These are phyloP conservation scores for Ramalina intermedia DNA, from an alignment of 495 filamentous ascomycete genomes.

Conservation along the genomic window DNA sequence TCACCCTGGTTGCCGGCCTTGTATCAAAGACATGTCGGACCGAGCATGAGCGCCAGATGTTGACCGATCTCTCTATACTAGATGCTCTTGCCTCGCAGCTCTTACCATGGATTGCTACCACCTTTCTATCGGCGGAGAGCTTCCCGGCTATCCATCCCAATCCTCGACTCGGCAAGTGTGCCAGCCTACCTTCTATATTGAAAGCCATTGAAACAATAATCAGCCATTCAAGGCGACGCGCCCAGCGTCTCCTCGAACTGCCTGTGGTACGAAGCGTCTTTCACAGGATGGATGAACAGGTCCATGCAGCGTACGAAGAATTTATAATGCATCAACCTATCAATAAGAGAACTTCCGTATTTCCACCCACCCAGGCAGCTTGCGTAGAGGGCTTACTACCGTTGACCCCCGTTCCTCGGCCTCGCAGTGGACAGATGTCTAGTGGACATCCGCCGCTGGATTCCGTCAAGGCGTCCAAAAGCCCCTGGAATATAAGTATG, in stretches of 20 bases:
- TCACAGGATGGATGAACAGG: background rate
- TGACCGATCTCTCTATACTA: slow-evolving; percentile 60
- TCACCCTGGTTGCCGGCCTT: slow-evolving; percentile 50
- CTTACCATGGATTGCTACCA: background rate
- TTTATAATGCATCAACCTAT: background rate
- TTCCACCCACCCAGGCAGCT: background rate
- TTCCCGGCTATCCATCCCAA: background rate
- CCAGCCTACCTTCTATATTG: slow-evolving; percentile 54
- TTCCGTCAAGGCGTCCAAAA: slow-evolving; percentile 25
- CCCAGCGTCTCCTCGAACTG: slow-evolving; percentile 12
- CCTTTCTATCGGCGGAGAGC: background rate
- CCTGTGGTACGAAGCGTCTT: background rate
- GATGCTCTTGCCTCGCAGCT: slow-evolving; percentile 54
- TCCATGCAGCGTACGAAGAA: background rate
- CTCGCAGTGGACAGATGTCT: background rate
- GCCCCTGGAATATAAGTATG: slow-evolving; percentile 18
- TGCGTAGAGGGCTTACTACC: slow-evolving; percentile 31
- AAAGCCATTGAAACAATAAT: slow-evolving; percentile 71
- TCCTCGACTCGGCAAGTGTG: background rate
- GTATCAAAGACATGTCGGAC: slow-evolving; percentile 55
- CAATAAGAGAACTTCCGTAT: background rate
- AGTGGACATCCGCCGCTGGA: slow-evolving; percentile 46
- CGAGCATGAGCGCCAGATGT: slow-evolving; percentile 49
- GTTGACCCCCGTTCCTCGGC: slow-evolving; percentile 15
- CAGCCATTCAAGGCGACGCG: slow-evolving; percentile 60